Evolutionary conservation across 2,329 filamentous ascomycete genomes (phyloP).

Genomic region (Talaromyces amestolkiae): DNA sequence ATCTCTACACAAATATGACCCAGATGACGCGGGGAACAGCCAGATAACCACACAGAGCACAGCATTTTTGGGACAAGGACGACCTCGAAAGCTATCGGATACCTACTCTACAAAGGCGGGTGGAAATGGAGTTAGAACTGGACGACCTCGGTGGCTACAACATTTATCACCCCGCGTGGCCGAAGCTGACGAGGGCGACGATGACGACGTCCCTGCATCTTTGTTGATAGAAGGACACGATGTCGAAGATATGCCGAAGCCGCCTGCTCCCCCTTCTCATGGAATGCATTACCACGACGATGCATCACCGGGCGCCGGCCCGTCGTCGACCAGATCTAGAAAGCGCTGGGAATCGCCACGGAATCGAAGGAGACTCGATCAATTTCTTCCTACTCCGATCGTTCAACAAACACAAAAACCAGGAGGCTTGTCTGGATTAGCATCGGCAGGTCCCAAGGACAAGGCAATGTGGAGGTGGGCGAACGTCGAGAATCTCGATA

Average conservation of each 20-base stretch:
- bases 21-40: constrained; percentile 54
- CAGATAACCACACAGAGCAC: constrained; percentile 47
- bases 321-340: constrained; percentile 43
- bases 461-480: constrained; percentile 90
- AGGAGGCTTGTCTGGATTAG: constrained; percentile 35
- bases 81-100: constrained; percentile 25
- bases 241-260: constrained; percentile 36
- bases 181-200: constrained; percentile 54
- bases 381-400: constrained; percentile 22
- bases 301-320: constrained; percentile 34
- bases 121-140: constrained; percentile 28
- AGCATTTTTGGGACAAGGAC: constrained; percentile 36
- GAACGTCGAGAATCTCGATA: constrained; percentile 84
- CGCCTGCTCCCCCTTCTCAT: constrained; percentile 40
- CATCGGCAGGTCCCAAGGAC: constrained; percentile 61
- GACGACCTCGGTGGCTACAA: constrained; percentile 35
- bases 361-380: constrained; percentile 26
- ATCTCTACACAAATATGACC: constrained; percentile 56
- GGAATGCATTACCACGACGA: constrained; percentile 22
- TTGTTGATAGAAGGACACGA: constrained; percentile 57
- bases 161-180: constrained; percentile 28
- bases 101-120: constrained; percentile 21
- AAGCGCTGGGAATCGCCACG: constrained; percentile 55
- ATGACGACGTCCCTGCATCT: constrained; percentile 64
- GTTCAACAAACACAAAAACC: constrained; percentile 28